Evolutionary conservation across 176 grass and related monocot genomes (phyloP), one percentile per base, ranked within the genome.

Genomic region (Melocanna baccifera): DNA sequence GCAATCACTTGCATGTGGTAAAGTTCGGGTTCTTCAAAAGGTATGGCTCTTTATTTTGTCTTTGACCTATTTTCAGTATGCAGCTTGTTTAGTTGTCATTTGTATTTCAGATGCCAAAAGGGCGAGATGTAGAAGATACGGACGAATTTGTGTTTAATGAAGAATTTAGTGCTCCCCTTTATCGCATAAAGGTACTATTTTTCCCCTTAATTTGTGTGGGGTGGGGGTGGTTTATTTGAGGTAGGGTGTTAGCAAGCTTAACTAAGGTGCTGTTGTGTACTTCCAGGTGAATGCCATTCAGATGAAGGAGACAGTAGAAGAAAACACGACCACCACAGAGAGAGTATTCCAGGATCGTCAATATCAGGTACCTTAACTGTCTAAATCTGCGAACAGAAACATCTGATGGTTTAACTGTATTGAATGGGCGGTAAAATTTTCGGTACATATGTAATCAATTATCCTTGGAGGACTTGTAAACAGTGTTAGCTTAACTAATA

Each of bases 291-390:
- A 99, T 91, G 97, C 97, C 68, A 99, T 99, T 88, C 97, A 99
- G 73, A 99, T 99, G 93, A 99, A 99, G 68, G 97, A 99, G 79
- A 99, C 97, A 12, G 93, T 99, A 61, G 97, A 96, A 95, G 97
- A 99, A 88, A 99, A 99, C 84, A 99, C 93, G 12, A 99, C 91
- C 78, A 99, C 97, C 55, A 99, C 97, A 7, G 93, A 99, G 86
- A 90, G 93, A 92, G 97, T 99, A 46, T 99, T 99, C 58, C 93
- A 96, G 82, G 97, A 99, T 73, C 88, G 97, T 73, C 97, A 99
- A 66, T 99, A 99, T 85, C 97, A 99, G 97, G 97, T 89, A 52
- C 85, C 62, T 85, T 20, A 80, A 45, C 62, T 73, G 29, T 72
- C 30, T 67, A 52, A 82, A 62, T 39, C 29, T 45, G 73, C 72